Conservation (phyloP, 2,329 filamentous ascomycete species). For the Teratosphaeria viscida region DNA sequence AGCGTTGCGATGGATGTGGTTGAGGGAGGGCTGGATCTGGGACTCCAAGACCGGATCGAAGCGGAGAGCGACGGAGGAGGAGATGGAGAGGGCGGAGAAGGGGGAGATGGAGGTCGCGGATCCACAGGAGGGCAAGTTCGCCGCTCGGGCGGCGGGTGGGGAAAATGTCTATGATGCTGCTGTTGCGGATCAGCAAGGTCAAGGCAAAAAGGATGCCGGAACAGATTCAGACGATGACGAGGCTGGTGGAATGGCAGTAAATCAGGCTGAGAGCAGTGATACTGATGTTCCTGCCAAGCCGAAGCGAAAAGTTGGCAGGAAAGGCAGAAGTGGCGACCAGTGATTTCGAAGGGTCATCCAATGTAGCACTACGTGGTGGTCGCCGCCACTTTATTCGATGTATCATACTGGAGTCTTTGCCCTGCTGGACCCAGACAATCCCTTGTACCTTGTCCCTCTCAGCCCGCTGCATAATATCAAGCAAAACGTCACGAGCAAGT, state of each 20-base stretch:
- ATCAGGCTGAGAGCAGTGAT: not conserved
- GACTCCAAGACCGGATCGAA: constrained; percentile 59
- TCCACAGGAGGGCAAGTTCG: constrained; percentile 17
- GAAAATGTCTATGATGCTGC: not conserved
- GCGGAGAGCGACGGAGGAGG: constrained; percentile 40
- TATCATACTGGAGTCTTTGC: not conserved
- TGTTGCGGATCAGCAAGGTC: not conserved
- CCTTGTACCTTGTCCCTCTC: not conserved
- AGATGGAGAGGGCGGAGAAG: constrained; percentile 48
- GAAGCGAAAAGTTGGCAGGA: not conserved
- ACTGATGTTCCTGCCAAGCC: not conserved
- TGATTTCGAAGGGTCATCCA: not conserved
- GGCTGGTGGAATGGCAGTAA: not conserved
- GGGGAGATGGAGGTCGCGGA: constrained; percentile 41
- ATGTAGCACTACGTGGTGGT: not conserved
- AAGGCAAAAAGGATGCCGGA: not conserved
- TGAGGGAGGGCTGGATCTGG: constrained; percentile 77
- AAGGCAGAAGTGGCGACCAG: not conserved
- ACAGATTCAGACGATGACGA: not conserved
- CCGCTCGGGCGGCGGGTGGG: constrained; percentile 11
- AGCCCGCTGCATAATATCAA: not conserved
- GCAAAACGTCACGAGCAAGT: not conserved
- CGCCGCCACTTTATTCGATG: not conserved
- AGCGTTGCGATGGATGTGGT: constrained; percentile 84
- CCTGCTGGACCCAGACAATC: not conserved